Evolutionary conservation across 768 basidiomycete genomes (phyloP).

Genomic region (Leucocoprinus birnbaumii): DNA sequence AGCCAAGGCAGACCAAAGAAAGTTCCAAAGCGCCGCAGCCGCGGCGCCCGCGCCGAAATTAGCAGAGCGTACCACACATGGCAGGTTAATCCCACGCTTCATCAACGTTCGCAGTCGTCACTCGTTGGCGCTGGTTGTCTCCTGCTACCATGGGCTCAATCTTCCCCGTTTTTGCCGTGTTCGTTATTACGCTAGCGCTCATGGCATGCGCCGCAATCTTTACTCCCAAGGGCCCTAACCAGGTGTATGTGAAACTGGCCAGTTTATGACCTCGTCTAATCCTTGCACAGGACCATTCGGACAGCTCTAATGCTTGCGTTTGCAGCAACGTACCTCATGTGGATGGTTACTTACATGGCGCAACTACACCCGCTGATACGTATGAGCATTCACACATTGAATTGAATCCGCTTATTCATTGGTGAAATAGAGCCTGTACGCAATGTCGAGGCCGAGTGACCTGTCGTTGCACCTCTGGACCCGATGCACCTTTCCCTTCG

Average conservation of each 20-base stretch:
- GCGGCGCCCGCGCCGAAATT: not conserved
- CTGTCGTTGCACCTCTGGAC: not conserved
- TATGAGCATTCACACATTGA: slow-evolving; percentile 31
- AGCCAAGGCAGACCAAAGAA: too few relatives aligned
- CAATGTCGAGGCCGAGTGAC: slow-evolving; percentile 14
- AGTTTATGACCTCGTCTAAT: not conserved
- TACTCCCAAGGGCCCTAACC: slow-evolving; percentile 84
- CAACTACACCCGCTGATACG: slow-evolving; percentile 90
- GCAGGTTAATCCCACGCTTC: not conserved
- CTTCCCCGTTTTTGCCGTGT: slow-evolving; percentile 65
- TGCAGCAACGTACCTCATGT: slow-evolving; percentile 89
- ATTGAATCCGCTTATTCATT: not conserved
- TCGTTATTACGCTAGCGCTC: slow-evolving; percentile 61
- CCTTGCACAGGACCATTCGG: slow-evolving; percentile 68
- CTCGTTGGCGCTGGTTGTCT: not conserved
- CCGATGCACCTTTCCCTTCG: slow-evolving; percentile 18
- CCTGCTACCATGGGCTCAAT: slow-evolving; percentile 57
- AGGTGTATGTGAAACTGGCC: slow-evolving; percentile 60
- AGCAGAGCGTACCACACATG: not conserved
- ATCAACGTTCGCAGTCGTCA: not conserved
- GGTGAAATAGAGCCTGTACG: slow-evolving; percentile 18
- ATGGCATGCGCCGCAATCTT: slow-evolving; percentile 65
- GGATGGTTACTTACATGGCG: slow-evolving; percentile 96
- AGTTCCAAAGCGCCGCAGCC: too few relatives aligned
- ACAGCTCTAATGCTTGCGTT: slow-evolving; percentile 77